Evolutionary conservation across 176 grass and related monocot species (phyloP), one percentile per base, ranked within the genome.

Genomic region (Cenchrus purpureus): DNA sequence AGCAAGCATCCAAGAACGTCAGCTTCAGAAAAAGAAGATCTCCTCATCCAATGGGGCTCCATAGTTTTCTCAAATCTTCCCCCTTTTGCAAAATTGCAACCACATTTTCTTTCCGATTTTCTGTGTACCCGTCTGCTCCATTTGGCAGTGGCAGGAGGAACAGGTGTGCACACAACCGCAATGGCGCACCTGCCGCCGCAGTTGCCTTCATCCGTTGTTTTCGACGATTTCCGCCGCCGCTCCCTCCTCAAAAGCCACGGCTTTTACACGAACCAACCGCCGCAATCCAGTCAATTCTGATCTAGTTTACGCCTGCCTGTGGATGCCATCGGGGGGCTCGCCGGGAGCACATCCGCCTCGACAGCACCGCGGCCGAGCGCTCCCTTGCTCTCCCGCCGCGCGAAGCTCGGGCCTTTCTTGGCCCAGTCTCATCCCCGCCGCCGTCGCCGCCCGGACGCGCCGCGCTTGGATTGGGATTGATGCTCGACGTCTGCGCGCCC

Each of bases 401-500:
- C 71, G 9, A 88, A 76, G 49, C 69, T 78, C 58, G 50, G 22
- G 61, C 73, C 48, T 78, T 49, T 49, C 59, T 59, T 71, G 66
- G 40, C 49, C 76, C 44, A 10, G 65, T 56, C 19, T 48, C 85
- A n/a, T 55, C 50, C 60, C 46, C 79, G 28, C 40, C 61, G 54
- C 29, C 73, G 56, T 28, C 84, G 43, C 71, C 75, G 65, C 43
- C 71, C 12, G 61, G 51, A 34, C 60, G n/a, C 58, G 59, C 40
- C 14, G 12, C 19, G 65, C 51, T 45, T 71, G 79, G 60, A 70
- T 76, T 65, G 81, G 79, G 60, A 70, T 76, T 65, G 81, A 98
- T 98, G 97, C 84, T 99, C 40, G 88, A 83, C 64, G 58, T 91
- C 65, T 94, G 93, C 80, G 86, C 80, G 31, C 66, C 45, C 43